Evolutionary conservation across 2,329 filamentous ascomycete species (phyloP), one percentile per base, ranked within the genome.

Genomic region (Neopestalotiopsis clavispora): DNA sequence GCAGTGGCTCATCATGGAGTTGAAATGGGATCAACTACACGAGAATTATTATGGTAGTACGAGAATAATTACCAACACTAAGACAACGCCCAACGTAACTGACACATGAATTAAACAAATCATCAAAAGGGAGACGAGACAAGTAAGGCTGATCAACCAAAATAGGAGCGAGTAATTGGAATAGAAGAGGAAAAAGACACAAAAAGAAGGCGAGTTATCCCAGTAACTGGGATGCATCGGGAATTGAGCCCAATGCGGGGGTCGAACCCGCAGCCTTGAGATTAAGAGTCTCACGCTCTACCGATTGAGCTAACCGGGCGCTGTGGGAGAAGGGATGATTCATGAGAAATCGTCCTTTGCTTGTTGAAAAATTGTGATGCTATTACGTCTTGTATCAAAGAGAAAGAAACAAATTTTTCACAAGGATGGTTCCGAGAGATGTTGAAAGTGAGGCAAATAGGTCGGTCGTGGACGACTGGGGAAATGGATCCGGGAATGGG

Each of bases 271-370:
- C 73, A 73, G 71, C 73, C 73, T 76, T 75, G 73, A 75, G 73
- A 88, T 75, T 83, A 84, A 84, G 89, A 90, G 89, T 90, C 88
- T 89, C 85, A 90, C 88, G 88, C 88, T 90, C 88, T 90, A 90
- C 86, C 86, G 86, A 89, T 89, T 89, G 86, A 89, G 87, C 87
- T 89, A 89, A 83, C 84, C 84, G 81, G 84, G 84, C 69, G 20
- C 34, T 10, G 34, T 38, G 10, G 34, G 34, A 6, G 34, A 6
- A 38, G 10, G 34, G 34, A 7, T 38, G 34, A 38, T 38, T 38
- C 10, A 38, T 1, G 34, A 10, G 34, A 5, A 20, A 52, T 52
- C 20, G 7, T n/a, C 20, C 3, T 52, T 52, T 23, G 6, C 34
- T 52, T 52, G 45, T 23, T 52, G 45, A 52, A 9, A 20, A 52